A percentile compares a stretch with the other conserved stretches of the same genome.
Conservation (phyloP, 352 stramenopile genomes). For the Phytopythium mirpurense region DNA sequence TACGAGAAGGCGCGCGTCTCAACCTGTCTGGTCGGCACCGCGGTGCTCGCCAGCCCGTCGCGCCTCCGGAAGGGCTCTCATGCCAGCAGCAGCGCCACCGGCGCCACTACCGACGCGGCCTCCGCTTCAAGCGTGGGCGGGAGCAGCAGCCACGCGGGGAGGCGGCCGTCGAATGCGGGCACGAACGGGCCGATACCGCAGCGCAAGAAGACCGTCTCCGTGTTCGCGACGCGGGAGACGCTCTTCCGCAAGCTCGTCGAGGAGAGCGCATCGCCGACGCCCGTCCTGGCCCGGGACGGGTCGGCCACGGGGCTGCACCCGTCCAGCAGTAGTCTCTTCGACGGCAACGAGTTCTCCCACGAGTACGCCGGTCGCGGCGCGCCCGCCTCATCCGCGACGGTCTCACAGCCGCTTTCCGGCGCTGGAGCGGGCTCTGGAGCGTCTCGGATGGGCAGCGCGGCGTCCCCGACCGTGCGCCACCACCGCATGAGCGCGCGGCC, state of each 20-base stretch:
- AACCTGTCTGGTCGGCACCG: conserved; percentile 5
- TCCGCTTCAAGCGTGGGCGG: not conserved
- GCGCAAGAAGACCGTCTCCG: conserved; percentile 5
- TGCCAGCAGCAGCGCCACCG: conserved; percentile 1
- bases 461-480: not conserved
- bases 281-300: not conserved
- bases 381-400: conserved; percentile 7
- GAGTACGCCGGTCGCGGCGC: conserved; percentile 50
- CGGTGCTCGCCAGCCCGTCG: not conserved
- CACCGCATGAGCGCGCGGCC: not conserved
- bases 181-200: not conserved
- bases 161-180: not conserved
- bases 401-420: not conserved
- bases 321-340: conserved; percentile 12
- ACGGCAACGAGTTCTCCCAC: conserved; percentile 57
- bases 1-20: conserved; percentile 41
- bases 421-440: not conserved
- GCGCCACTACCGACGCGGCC: conserved; percentile 9
- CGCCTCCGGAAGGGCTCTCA: not conserved
- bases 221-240: not conserved
- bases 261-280: conserved; percentile 21
- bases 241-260: conserved; percentile 24
- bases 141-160: not conserved
- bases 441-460: not conserved
- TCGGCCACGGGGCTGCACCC: not conserved